Evolutionary conservation across 441 rosid genomes (phyloP), one percentile per base, ranked within the genome.

Genomic region (Sinapis alba): DNA sequence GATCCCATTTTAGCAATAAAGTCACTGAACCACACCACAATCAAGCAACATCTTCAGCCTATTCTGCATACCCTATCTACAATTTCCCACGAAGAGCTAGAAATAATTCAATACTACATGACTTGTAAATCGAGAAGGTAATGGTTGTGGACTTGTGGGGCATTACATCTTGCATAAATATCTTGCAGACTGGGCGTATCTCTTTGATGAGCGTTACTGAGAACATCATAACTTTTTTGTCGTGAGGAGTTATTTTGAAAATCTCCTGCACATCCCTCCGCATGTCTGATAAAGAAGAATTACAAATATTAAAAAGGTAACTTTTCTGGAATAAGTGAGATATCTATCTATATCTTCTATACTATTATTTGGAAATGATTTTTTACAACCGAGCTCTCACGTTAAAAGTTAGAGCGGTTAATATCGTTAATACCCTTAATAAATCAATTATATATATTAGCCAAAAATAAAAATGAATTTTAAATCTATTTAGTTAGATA

Each of bases 151-250:
- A 92, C 84, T 81, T 77, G 78, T 81, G 83, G 74, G 82, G 87
- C 87, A 89, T 93, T 96, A 96, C 98, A 90, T 96, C 98, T 91
- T 93, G 99, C 99, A 96, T 96, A 74, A 96, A 96, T 69, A 91
- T 96, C 86, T 96, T 93, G 99, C 99, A 96, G 80, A 96, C 97
- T 0, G 98, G 98, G 75, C 98, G 99, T 72, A 96, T 96, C 78
- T 96, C 98, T 80, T 96, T 96, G 97, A 97, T 96, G 81, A 96
- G 99, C 0, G 99, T 96, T 10, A 98, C 98, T 75, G 98, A 96
- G 76, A 96, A 96, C 98, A 51, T 51, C 58, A 51, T 51, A 51
- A 51, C 58, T 51, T 51, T 24, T 51, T 51, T 51, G 26, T 51
- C 58, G 26, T 51, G 58, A 19, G 58, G 58, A 19, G 58, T 51